A percentile compares a stretch with the other conserved stretches of the same genome.
Evolutionary conservation across 2,329 filamentous ascomycete species (phyloP).

Genomic region (Calonectria naviculata): DNA sequence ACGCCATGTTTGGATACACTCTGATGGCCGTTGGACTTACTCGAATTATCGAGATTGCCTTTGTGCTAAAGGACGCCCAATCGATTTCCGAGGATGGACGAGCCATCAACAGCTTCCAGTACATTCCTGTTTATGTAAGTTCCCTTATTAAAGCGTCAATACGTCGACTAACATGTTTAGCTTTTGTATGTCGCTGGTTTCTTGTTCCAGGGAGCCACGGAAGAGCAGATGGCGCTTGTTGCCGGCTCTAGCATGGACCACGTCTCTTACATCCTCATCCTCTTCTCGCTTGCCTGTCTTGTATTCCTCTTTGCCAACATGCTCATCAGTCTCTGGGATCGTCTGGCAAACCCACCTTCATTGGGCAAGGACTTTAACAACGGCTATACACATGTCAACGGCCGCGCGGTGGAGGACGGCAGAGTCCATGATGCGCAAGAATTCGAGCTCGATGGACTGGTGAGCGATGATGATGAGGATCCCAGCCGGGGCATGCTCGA

Average conservation of each 20-base stretch:
- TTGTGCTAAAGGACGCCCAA: constrained; percentile 81
- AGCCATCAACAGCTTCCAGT: constrained; percentile 73
- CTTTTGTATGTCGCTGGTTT: constrained; percentile 93
- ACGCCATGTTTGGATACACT: constrained; percentile 92
- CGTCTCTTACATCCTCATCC: constrained; percentile 90
- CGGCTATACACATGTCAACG: constrained; percentile 47
- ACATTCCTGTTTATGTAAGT: constrained; percentile 68
- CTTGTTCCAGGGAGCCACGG: constrained; percentile 96
- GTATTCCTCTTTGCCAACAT: constrained; percentile 92
- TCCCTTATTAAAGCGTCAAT: not conserved
- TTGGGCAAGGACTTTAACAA: constrained; percentile 51
- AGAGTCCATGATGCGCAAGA: constrained; percentile 85
- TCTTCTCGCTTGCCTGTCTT: constrained; percentile 91
- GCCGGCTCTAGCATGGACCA: constrained; percentile 81
- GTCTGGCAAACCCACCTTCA: constrained; percentile 55
- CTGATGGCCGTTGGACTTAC: constrained; percentile 89
- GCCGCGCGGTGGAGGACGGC: constrained; percentile 57
- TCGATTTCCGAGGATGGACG: constrained; percentile 74
- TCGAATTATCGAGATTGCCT: constrained; percentile 90
- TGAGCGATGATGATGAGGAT: constrained; percentile 87
- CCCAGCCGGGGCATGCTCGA: constrained; percentile 53
- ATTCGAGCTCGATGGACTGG: constrained; percentile 91
- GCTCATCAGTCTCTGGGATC: constrained; percentile 86
- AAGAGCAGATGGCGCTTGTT: constrained; percentile 91
- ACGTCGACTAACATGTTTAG: constrained; percentile 55